These are phyloP conservation scores for Dendrobium chrysotoxum DNA, from an alignment of 106 monocot species.

Conservation along the genomic window DNA sequence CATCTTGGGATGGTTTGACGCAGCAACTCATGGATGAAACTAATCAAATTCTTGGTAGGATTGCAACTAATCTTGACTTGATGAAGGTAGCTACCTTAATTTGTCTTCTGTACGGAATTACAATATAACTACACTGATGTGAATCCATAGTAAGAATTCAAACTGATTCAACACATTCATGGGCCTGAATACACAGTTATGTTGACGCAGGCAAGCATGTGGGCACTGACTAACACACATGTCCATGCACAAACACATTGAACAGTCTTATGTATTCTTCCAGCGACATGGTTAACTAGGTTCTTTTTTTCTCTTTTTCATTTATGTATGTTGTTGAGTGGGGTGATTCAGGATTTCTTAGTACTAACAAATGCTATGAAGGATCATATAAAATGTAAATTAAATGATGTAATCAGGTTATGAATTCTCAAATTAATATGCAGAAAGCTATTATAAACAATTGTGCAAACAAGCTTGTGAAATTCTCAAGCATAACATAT, in stretches of 20 bases:
- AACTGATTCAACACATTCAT: not conserved
- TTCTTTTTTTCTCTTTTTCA: not conserved
- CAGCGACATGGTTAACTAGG: not conserved
- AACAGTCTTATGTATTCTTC: not conserved
- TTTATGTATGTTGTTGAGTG: not conserved
- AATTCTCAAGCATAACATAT: too few species aligned
- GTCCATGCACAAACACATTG: not conserved
- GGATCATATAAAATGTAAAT: too few species aligned
- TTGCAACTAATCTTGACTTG: slow-evolving; percentile 43
- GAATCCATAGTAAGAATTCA: not conserved
- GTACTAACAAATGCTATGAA: too few species aligned
- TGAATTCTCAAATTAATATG: too few species aligned
- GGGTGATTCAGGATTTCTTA: too few species aligned
- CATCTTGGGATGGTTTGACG: slow-evolving; percentile 34
- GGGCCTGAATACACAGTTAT: not conserved
- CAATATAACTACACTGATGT: not conserved
- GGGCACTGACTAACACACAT: not conserved
- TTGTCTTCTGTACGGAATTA: not conserved
- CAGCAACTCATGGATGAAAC: slow-evolving; percentile 54
- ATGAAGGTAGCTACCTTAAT: slow-evolving; percentile 30
- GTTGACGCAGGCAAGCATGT: not conserved
- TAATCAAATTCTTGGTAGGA: slow-evolving; percentile 31
- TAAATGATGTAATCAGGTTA: too few species aligned
- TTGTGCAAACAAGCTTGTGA: too few species aligned
- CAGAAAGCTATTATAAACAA: too few species aligned